Evolutionary conservation across 73 alveolate species (phyloP), one percentile per base, ranked within the genome.

Genomic region (Paramecium caudatum): DNA sequence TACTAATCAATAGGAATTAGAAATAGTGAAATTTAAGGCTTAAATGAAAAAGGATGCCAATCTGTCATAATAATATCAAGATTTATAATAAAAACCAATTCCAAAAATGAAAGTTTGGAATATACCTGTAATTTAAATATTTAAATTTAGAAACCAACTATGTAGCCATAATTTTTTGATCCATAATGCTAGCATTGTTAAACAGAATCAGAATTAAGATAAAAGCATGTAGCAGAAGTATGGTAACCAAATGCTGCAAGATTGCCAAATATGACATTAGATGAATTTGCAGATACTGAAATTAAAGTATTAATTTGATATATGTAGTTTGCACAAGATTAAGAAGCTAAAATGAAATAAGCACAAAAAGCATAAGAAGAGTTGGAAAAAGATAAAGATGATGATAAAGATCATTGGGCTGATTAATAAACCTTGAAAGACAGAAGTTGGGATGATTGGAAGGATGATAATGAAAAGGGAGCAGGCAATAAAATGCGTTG

Each of bases 381-480:
- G 47, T 83, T 90, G 61, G 94, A 93, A 61, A 62, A 91, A 46
- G 97, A 93, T 84, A 62, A 90, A 34, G 97, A 93, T 85, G 88
- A 91, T 74, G 97, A 91, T 61, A 91, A 91, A 74, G 97, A 93
- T 62, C 92, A 82, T 21, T 86, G 91, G 74, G 90, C 91, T 69
- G 97, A 93, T 82, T 82, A 92, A 61, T 82, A 92, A 81, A 92
- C 91, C 41, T 82, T 82, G 23, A 91, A 91, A 85, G 97, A 93
- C 21, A 91, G 97, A 55, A 90, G 82, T 37, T 93, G 97, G 97
- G 97, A 93, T 78, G 97, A 93, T 86, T 93, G 97, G 97, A 93
- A 93, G 63, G 97, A 93, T 85, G 97, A 82, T 50, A 91, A 93
- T 85, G 95, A 93, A 39, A 93, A 93, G 91, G 97, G 97, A 82